Evolutionary conservation across 2,329 filamentous ascomycete species (phyloP).

Genomic region (Thelonectria blattea): DNA sequence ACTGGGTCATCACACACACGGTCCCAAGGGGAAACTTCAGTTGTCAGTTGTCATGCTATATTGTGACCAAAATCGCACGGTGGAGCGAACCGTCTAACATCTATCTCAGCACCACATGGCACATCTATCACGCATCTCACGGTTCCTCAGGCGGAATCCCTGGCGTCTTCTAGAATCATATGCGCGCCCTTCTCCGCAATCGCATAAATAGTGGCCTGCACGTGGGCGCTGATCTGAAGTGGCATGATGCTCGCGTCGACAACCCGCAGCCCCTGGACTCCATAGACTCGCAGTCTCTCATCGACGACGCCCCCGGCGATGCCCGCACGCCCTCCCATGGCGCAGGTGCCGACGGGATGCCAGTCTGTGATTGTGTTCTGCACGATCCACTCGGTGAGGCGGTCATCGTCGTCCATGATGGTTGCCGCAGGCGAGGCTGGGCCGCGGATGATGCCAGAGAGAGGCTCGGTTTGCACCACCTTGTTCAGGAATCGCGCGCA

Average conservation of each 20-base stretch:
- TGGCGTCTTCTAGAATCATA: constrained; percentile 33
- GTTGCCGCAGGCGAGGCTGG: constrained; percentile 34
- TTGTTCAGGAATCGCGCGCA: constrained; percentile 48
- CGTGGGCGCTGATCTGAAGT: constrained; percentile 38
- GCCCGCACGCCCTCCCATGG: constrained; percentile 41
- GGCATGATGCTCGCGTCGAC: constrained; percentile 42
- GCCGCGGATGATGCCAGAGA: constrained; percentile 45
- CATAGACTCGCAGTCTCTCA: constrained; percentile 39
- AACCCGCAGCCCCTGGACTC: constrained; percentile 36
- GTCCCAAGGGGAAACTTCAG: not conserved
- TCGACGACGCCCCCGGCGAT: constrained; percentile 43
- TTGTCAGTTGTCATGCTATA: too few species aligned
- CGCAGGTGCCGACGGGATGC: constrained; percentile 50
- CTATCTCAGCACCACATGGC: too few species aligned
- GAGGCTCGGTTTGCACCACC: constrained; percentile 46
- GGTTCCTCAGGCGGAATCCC: not conserved
- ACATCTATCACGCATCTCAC: not conserved
- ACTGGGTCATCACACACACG: not conserved
- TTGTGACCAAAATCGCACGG: too few species aligned
- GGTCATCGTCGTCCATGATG: constrained; percentile 21
- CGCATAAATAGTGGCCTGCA: constrained; percentile 45
- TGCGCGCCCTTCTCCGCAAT: constrained; percentile 43
- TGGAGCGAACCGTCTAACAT: too few species aligned
- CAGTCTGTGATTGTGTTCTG: constrained; percentile 41
- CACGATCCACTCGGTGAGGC: constrained; percentile 37